Percentiles rank a stretch among this genome's conserved stretches.
Conservation (phyloP, 2,329 filamentous ascomycete species). For the Sordariomycetes sp. region DNA sequence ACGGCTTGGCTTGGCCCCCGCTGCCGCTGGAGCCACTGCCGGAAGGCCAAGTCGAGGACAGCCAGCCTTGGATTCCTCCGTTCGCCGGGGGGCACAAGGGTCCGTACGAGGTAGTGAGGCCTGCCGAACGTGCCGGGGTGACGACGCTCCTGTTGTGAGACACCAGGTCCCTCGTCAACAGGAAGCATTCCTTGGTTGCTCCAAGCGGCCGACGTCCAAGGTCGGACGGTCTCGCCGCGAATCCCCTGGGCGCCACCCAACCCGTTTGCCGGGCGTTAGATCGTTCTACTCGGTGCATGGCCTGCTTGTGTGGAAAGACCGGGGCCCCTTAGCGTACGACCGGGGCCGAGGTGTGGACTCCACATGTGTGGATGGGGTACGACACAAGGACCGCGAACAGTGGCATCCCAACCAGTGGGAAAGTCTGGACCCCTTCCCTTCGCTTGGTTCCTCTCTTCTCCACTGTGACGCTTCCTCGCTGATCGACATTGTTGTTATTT, state of each 20-base stretch:
- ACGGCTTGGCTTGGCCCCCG: too few relatives aligned
- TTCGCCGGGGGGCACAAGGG: too few relatives aligned
- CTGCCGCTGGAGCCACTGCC: too few relatives aligned
- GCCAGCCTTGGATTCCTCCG: too few relatives aligned
- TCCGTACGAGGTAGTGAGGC: too few relatives aligned
- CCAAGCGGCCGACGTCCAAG: neutral
- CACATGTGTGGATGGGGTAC: neutral
- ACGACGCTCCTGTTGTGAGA: too few relatives aligned
- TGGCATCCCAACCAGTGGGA: neutral
- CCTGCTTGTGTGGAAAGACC: neutral
- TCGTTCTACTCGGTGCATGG: neutral
- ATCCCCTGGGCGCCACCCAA: neutral
- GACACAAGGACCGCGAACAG: neutral
- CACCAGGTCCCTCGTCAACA: too few relatives aligned
- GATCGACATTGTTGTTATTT: neutral
- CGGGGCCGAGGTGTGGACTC: neutral
- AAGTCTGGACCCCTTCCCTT: neutral
- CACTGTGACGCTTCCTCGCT: neutral
- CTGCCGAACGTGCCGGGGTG: too few relatives aligned
- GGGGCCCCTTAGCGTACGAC: neutral
- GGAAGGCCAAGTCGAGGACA: too few relatives aligned
- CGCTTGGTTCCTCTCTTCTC: neutral
- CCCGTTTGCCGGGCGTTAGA: neutral
- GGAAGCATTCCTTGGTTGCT: neutral
- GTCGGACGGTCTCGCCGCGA: neutral